Conservation (phyloP, 2,329 filamentous ascomycete genomes). For the Neoascochyta sp. region DNA sequence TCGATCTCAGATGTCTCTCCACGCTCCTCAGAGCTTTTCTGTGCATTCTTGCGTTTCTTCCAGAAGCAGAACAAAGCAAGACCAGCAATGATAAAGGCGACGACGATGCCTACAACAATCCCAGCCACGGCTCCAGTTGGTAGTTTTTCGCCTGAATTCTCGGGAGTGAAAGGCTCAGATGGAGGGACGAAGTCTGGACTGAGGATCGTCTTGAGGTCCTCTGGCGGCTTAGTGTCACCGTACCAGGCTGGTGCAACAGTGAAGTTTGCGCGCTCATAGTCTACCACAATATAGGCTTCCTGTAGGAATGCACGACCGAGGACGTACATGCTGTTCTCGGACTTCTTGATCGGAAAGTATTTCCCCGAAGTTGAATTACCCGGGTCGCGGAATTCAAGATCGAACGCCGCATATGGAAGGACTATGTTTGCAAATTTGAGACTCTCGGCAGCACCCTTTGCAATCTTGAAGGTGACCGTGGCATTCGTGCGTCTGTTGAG, state of each 20-base stretch:
- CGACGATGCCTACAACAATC: constrained; percentile 33
- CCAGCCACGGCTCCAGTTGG: constrained; percentile 32
- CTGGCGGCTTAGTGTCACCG: constrained; percentile 16
- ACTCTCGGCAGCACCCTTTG: constrained; percentile 2
- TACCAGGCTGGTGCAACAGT: constrained; percentile 27
- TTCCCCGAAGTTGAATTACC: constrained; percentile 10
- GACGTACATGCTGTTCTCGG: constrained; percentile 19
- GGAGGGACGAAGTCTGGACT: constrained; percentile 14
- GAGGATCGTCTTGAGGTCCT: constrained; percentile 23
- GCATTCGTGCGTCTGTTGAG: constrained; percentile 24
- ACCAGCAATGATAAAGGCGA: constrained; percentile 21
- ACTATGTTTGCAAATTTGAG: constrained; percentile 17
- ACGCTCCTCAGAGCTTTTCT: constrained; percentile 1
- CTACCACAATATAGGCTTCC: constrained; percentile 38
- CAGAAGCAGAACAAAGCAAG: constrained; percentile 27
- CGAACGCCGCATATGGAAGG: constrained; percentile 31
- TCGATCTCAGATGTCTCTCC: constrained; percentile 25
- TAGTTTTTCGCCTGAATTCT: constrained; percentile 12
- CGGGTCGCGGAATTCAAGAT: constrained; percentile 11
- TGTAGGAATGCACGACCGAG: constrained; percentile 38
- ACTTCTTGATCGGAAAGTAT: constrained; percentile 34
- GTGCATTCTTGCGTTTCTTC: constrained; percentile 18
- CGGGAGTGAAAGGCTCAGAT: not conserved
- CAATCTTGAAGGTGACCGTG: constrained; percentile 24
- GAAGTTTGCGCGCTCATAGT: constrained; percentile 37